A percentile compares a stretch with the other conserved stretches of the same genome.
phyloP scores from a whole-genome alignment of 371 early-diverging fungal species.

The Mortierella sp. region DNA sequence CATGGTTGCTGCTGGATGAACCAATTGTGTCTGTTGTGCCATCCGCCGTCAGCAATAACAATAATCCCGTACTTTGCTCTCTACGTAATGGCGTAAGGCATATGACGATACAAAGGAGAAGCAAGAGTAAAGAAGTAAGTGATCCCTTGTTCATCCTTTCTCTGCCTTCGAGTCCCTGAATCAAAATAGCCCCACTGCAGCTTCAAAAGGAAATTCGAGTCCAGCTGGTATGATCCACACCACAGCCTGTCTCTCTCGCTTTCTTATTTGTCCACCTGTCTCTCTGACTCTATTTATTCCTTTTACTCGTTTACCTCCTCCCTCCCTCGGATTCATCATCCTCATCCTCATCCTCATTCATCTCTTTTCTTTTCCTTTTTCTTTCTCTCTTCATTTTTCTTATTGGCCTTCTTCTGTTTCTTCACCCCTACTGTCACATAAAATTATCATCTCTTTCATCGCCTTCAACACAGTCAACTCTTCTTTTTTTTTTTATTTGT shows the following conservation, averaged over 20 bases:
- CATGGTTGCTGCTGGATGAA: too few relatives aligned
- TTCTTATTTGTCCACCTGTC: neutral
- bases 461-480: neutral
- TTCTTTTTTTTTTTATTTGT: neutral
- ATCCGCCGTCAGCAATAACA: too few relatives aligned
- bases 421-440: neutral
- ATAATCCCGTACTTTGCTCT: too few relatives aligned
- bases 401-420: neutral
- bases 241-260: neutral
- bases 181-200: neutral
- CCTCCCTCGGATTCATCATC: conserved; percentile 5
- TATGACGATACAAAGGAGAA: too few relatives aligned
- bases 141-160: neutral
- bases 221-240: conserved; percentile 26
- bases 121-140: too few relatives aligned
- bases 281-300: neutral
- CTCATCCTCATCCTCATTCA: neutral
- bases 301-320: neutral
- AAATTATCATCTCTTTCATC: neutral
- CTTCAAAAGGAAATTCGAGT: conserved; percentile 38
- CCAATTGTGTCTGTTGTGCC: too few relatives aligned
- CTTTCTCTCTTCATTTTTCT: neutral
- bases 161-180: neutral
- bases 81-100: too few relatives aligned
- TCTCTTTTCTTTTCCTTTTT: neutral